Conservation (phyloP, 2,329 filamentous ascomycete species). For the Colletotrichum gloeosporioides region DNA sequence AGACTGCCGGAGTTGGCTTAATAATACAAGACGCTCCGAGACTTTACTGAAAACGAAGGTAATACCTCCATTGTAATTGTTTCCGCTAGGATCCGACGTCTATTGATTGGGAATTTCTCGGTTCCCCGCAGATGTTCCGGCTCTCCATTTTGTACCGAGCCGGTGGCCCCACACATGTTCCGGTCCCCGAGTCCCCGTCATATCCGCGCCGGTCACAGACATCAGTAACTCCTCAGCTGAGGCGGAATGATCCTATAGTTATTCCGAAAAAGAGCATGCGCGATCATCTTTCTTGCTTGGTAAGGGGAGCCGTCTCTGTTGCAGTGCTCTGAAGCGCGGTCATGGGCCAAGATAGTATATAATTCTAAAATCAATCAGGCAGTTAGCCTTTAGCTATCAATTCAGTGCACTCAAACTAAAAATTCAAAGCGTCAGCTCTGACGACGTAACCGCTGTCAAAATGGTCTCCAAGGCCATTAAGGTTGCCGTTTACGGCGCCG, state of each 20-base stretch:
- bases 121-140: not conserved
- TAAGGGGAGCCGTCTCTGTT: not conserved
- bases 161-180: not conserved
- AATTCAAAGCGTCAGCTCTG: not conserved
- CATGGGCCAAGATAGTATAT: not conserved
- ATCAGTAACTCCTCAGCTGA: fast-evolving
- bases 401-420: not conserved
- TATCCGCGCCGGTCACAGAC: fast-evolving
- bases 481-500: not conserved
- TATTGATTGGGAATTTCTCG: not conserved
- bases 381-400: too few species aligned
- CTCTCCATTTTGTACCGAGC: not conserved
- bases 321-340: not conserved
- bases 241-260: not conserved
- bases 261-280: not conserved
- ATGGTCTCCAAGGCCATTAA: not conserved
- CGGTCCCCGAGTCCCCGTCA: not conserved
- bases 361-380: not conserved
- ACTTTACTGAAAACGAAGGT: not conserved
- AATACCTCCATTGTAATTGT: not conserved
- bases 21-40: not conserved
- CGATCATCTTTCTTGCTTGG: fast-evolving
- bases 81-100: not conserved
- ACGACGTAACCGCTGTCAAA: fast-evolving
- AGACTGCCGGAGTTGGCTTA: not conserved